These are phyloP conservation scores for Fusarium praegraminearum DNA, from an alignment of 2,329 filamentous ascomycete genomes.

Conservation along the genomic window DNA sequence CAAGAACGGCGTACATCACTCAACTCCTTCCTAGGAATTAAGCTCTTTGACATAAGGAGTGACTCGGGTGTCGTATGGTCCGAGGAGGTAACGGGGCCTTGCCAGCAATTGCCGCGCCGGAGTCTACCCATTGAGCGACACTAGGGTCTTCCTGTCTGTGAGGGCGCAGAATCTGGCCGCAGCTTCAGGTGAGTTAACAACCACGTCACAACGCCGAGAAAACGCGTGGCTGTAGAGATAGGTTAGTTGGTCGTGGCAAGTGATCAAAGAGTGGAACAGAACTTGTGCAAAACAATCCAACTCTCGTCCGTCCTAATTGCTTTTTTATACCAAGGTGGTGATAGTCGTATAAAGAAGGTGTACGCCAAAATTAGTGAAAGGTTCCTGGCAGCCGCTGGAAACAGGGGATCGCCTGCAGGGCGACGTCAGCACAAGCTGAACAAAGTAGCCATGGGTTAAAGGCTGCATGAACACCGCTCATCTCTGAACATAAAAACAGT, in stretches of 20 bases:
- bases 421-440: slow-evolving; percentile 26
- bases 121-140: slow-evolving; percentile 12
- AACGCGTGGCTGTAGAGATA: slow-evolving; percentile 29
- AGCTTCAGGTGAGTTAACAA: slow-evolving; percentile 40
- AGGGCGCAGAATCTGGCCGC: slow-evolving; percentile 40
- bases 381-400: slow-evolving; percentile 4
- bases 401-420: background rate
- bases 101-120: slow-evolving; percentile 26
- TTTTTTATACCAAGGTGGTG: slow-evolving; percentile 8
- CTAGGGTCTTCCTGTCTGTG: slow-evolving; percentile 10
- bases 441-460: slow-evolving; percentile 11
- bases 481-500: slow-evolving; percentile 3
- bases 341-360: background rate
- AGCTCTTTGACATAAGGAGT: background rate
- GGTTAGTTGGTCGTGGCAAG: slow-evolving; percentile 18
- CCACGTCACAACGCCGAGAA: slow-evolving; percentile 40
- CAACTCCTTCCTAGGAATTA: background rate
- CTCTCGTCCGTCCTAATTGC: background rate
- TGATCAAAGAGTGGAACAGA: slow-evolving; percentile 6
- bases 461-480: slow-evolving; percentile 25
- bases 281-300: background rate
- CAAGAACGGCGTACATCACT: background rate
- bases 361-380: background rate
- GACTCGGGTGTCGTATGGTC: slow-evolving; percentile 9
- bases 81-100: slow-evolving; percentile 19